These are phyloP conservation scores for Eutrema yunnanense DNA, from an alignment of 345 rosid genomes.

Conservation along the genomic window DNA sequence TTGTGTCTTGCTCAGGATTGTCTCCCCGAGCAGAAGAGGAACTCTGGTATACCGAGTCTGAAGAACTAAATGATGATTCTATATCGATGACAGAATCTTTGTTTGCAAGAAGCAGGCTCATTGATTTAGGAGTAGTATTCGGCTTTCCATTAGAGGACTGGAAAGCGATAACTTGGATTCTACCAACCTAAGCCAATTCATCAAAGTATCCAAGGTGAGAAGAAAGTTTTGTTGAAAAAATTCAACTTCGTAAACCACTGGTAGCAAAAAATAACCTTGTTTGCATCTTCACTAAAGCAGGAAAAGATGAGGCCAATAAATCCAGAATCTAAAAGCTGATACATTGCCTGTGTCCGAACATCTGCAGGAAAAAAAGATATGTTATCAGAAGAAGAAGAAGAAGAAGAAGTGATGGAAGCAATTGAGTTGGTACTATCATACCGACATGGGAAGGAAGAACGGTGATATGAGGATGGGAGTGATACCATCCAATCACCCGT, in stretches of 20 bases:
- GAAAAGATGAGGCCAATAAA: slow-evolving; percentile 94
- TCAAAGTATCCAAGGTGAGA: background rate
- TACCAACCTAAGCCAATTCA: slow-evolving; percentile 51
- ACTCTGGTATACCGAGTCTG: slow-evolving; percentile 38
- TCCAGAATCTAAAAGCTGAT: slow-evolving; percentile 94
- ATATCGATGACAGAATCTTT: slow-evolving; percentile 55
- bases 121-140: slow-evolving; percentile 38
- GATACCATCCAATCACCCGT: slow-evolving; percentile 98
- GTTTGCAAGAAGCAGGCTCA: slow-evolving; percentile 44
- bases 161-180: slow-evolving; percentile 97
- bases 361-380: slow-evolving; percentile 41
- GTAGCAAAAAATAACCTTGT: slow-evolving; percentile 49
- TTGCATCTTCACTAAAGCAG: slow-evolving; percentile 85
- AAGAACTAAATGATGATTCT: slow-evolving; percentile 76
- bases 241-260: background rate
- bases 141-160: slow-evolving; percentile 93
- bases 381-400: background rate
- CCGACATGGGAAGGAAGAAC: slow-evolving; percentile 99
- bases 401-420: too few species aligned
- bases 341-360: slow-evolving; percentile 98
- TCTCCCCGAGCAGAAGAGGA: slow-evolving; percentile 43
- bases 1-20: slow-evolving; percentile 57
- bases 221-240: background rate
- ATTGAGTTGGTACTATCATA: slow-evolving; percentile 21
- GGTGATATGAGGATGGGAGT: slow-evolving; percentile 98